Base-by-base conservation (phyloP, 2,329 filamentous ascomycete genomes). In the Paracoccidioides lutzii region DNA sequence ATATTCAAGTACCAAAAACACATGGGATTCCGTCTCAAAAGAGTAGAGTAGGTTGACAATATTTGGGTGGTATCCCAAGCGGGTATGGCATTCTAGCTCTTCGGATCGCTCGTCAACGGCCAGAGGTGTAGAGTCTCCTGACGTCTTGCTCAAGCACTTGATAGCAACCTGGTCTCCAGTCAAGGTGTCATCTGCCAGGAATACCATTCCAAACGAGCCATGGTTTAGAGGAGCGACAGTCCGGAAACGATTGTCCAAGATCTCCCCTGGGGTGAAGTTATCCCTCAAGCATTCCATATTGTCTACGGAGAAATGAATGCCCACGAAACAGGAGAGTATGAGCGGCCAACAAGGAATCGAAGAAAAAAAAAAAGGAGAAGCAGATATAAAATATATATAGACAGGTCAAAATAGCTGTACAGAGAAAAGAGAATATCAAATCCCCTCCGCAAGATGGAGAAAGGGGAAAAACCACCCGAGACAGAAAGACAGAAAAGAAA, bases 131-230 rank as follows among this genome's bases (percentile, higher is more conserved):
- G 75, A 76, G 58, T 78, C 76, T 48, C 81, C 74, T 49, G 85
- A 82, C 64, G 81, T 80, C 79, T 97, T 98, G 67, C 89, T 90
- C 71, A 97, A 76, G 72, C 91, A 96, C 76, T 98, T 98, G 80
- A 98, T 87, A 59, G 93, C 93, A 63, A 98, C 93, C 58, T 82
- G 80, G 58, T 93, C 78, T 63, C 84, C 81, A 58, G 87, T 95
- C 61, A 78, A 70, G 61, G 84, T 77, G 70, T 98, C 90, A 69
- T 80, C 85, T 58, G 91, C 93, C 74, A 90, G 84, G 74, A 96
- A 96, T 65, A 98, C 93, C 88, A 97, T 94, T 69, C 93, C 93
- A 68, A 97, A 98, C 55, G 93, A 97, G 64, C 93, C 93, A 80
- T 96, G 90, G 70, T 98, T 98, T 75, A 98, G 86, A 57, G 93